Evolutionary conservation across 495 filamentous ascomycete species (phyloP), one percentile per base, ranked within the genome.

Genomic region (Hypoxylon intermedium): DNA sequence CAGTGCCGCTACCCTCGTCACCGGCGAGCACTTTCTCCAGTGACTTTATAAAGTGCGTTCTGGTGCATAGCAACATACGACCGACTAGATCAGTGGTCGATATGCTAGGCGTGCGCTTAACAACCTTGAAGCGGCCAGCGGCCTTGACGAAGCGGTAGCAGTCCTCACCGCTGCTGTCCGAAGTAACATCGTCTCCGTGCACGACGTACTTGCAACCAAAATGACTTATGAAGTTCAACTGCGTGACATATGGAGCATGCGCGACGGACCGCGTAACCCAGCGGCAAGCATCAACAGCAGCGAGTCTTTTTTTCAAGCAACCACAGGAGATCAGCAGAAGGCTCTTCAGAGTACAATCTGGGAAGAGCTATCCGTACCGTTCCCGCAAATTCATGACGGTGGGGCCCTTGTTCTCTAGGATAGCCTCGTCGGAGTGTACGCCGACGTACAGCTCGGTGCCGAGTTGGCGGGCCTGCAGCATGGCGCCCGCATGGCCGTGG

Each of bases 81-180:
- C 95, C 94, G 31, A 99, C 94, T 6, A 99, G 82, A 67, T 99
- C 95, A 2, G 94, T 99, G 1, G 94, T 99, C 3, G 90, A 95
- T 59, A 99, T 99, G 26, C 91, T 91, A 0, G 93, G 93, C 0
- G 95, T 98, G n/a, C 94, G 80, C 75, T 93, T 93, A 15, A 99
- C 94, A 11, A 98, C 90, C 68, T 89, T 87, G 80, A 99, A 98
- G 6, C 94, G 84, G 15, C 87, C 87, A 11, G 92, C 93, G 19
- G 86, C 86, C 74, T 98, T 98, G 48, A 99, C 94, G 70, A 89
- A 96, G 58, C 95, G 87, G 74, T 99, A 99, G 76, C 95, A 98
- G 75, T 99, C 94, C 68, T 96, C 85, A 6, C 94, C 92, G 37
- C 83, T 84, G 53, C 85, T 88, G 63, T 95, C 85, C 5, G 92